Percentiles rank a stretch among this genome's conserved stretches.
Evolutionary conservation across 805 yeast species (phyloP).

Genomic region (Debaryomyces prosopidis): DNA sequence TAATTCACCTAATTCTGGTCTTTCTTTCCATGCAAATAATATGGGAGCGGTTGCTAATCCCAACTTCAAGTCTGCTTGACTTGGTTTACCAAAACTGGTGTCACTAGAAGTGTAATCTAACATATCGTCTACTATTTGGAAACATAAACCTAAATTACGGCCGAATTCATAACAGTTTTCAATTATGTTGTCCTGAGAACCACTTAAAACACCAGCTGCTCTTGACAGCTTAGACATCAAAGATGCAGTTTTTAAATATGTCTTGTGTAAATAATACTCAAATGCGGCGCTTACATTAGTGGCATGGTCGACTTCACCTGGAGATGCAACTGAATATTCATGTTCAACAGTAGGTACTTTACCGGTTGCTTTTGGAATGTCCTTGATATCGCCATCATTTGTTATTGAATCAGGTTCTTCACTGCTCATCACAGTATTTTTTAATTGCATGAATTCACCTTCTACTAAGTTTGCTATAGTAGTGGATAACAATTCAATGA

Average conservation of each 20-base stretch:
- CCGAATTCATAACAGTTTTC: constrained; percentile 91
- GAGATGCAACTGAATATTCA: constrained; percentile 51
- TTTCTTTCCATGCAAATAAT: constrained; percentile 87
- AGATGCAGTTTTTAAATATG: constrained; percentile 93
- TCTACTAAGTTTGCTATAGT: constrained; percentile 96
- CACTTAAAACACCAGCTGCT: constrained; percentile 90
- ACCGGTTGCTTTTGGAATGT: constrained; percentile 59
- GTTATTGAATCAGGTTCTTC: constrained; percentile 47
- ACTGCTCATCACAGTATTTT: constrained; percentile 71
- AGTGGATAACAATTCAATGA: constrained; percentile 90
- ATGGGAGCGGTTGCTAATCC: constrained; percentile 98
- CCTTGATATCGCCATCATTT: constrained; percentile 48
- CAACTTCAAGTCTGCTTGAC: constrained; percentile 89
- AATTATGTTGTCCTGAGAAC: constrained; percentile 71
- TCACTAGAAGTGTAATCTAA: constrained; percentile 91
- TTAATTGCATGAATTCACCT: constrained; percentile 98
- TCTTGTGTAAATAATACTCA: constrained; percentile 92
- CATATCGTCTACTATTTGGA: constrained; percentile 95
- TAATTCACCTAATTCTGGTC: constrained; percentile 79
- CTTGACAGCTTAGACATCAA: constrained; percentile 91
- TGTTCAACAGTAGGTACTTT: constrained; percentile 60
- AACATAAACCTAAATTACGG: constrained; percentile 88
- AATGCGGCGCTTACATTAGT: constrained; percentile 84
- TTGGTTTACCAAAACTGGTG: constrained; percentile 86
- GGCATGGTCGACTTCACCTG: constrained; percentile 52